Evolutionary conservation across 2,329 filamentous ascomycete species (phyloP).

Genomic region (Colletotrichum costaricense): DNA sequence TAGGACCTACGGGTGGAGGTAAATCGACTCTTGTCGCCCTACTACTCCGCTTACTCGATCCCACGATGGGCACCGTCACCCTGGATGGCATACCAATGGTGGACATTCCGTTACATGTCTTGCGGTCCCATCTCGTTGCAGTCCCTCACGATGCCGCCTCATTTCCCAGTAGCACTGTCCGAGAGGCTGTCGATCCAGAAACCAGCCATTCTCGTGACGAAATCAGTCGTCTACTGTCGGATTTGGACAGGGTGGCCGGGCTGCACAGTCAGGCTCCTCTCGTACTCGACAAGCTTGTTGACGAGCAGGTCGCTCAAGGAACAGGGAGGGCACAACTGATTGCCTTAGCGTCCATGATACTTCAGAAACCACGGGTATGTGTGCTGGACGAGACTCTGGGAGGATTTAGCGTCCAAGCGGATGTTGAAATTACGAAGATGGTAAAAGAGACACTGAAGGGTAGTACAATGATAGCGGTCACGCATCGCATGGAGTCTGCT

Average conservation of each 20-base stretch:
- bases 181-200: background rate
- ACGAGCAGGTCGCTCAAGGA: background rate
- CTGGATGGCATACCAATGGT: background rate
- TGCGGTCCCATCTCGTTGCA: background rate
- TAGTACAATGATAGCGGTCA: background rate
- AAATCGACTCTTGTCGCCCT: constrained; percentile 4
- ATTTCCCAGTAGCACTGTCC: background rate
- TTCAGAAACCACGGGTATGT: background rate
- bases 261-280: background rate
- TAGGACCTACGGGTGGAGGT: background rate
- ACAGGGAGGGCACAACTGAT: background rate
- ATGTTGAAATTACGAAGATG: background rate
- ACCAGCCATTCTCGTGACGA: background rate
- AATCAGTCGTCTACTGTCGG: background rate
- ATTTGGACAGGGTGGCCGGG: background rate
- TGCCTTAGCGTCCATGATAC: background rate
- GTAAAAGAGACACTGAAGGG: background rate
- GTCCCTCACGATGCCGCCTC: background rate
- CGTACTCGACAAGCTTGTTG: background rate
- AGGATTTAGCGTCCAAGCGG: background rate
- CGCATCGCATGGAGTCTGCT: background rate
- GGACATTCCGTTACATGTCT: background rate
- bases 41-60: background rate
- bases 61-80: background rate
- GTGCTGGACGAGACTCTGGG: constrained; percentile 1